These are phyloP conservation scores for Saccharomyces paradoxus DNA, from an alignment of 805 yeast genomes.

Conservation along the genomic window DNA sequence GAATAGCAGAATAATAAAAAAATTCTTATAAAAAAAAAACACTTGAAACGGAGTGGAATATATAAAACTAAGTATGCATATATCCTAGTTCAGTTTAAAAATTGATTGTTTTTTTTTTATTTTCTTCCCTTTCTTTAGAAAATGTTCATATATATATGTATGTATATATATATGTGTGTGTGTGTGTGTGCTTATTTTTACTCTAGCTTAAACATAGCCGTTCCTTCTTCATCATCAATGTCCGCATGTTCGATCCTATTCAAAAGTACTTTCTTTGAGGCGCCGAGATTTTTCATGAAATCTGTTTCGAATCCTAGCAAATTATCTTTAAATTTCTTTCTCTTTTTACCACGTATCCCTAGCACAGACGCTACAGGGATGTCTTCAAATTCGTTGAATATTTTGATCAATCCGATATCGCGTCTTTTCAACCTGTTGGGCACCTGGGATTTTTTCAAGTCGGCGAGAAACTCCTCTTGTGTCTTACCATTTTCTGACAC, in stretches of 20 bases:
- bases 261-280: slow-evolving; percentile 18
- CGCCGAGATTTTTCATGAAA: slow-evolving; percentile 17
- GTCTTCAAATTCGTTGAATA: slow-evolving; percentile 30
- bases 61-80: neutral
- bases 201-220: neutral
- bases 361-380: slow-evolving; percentile 29
- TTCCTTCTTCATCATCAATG: neutral
- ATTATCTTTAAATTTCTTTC: slow-evolving; percentile 27
- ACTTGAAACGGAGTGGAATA: neutral
- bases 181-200: neutral
- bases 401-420: slow-evolving; percentile 27
- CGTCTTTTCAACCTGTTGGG: slow-evolving; percentile 17
- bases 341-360: slow-evolving; percentile 32
- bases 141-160: neutral
- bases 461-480: slow-evolving; percentile 19
- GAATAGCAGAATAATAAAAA: neutral
- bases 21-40: neutral
- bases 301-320: slow-evolving; percentile 31
- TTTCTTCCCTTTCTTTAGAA: neutral
- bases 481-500: slow-evolving; percentile 8
- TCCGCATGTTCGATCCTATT: neutral
- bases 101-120: neutral
- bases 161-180: neutral
- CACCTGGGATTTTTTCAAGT: slow-evolving; percentile 18
- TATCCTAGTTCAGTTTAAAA: neutral